Evolutionary conservation across 768 basidiomycete genomes (phyloP).

Genomic region (Pleurotus giganteus): DNA sequence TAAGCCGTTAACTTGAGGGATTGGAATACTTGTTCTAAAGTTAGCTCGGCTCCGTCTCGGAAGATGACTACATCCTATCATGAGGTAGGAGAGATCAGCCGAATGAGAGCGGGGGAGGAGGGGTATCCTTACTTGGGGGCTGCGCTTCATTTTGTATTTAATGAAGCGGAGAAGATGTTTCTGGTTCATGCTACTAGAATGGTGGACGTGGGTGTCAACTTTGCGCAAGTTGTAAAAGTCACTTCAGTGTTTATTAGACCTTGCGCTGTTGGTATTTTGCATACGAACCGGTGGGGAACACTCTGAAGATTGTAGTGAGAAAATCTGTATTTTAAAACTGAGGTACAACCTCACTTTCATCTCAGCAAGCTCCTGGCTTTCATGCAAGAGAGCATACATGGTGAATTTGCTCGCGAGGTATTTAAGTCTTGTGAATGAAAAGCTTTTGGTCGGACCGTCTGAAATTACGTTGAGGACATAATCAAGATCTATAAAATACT

Average conservation of each 20-base stretch:
- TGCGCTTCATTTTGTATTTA: constrained; percentile 96
- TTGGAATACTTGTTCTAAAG: constrained; percentile 92
- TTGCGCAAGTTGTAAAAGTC: constrained; percentile 99
- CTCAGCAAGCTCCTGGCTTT: constrained; percentile 89
- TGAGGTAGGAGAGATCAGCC: background rate
- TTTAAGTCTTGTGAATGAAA: constrained; percentile 88
- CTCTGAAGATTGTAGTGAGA: constrained; percentile 35
- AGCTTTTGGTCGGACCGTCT: constrained; percentile 94
- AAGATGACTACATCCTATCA: constrained; percentile 90
- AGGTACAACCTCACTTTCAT: constrained; percentile 74
- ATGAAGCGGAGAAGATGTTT: constrained; percentile 98
- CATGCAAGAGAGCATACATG: constrained; percentile 89
- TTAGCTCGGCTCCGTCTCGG: constrained; percentile 87
- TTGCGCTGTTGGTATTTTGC: background rate
- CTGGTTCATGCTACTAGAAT: constrained; percentile 99
- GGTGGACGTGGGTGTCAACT: constrained; percentile 98
- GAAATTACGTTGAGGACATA: constrained; percentile 87
- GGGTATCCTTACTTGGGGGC: constrained; percentile 58
- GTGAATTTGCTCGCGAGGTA: constrained; percentile 93
- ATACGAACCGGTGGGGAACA: constrained; percentile 74
- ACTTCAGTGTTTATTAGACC: constrained; percentile 36
- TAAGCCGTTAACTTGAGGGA: constrained; percentile 94
- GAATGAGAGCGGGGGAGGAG: background rate
- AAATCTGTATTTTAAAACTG: background rate
- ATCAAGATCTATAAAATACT: constrained; percentile 96